Evolutionary conservation across 176 grass and related monocot genomes (phyloP), one percentile per base, ranked within the genome.

Genomic region (bread wheat (Triticum aestivum)): DNA sequence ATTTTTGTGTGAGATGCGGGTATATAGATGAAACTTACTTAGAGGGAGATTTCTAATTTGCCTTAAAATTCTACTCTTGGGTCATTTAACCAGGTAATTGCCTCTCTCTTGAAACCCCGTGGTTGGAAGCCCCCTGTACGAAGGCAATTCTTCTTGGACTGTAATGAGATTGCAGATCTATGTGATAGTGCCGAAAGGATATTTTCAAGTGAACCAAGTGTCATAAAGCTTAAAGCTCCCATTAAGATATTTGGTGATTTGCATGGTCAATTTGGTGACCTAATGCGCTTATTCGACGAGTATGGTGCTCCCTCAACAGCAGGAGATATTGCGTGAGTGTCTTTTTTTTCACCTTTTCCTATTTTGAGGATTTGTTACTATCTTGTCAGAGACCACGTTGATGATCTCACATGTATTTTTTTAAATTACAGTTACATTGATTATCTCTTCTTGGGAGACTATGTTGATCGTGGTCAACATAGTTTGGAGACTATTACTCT

Each of bases 371-470:
- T 37, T 79, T 76, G 23, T 61, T 80, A 0, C 6, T 59, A 64
- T 72, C 64, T 77, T 23, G 8, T 9, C 7, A 34, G 78, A 37
- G 23, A 65, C 2, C 38, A 2, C 27, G 3, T n/a, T 65, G 29
- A 23, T 80, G 23, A 83, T 18, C 52, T 32, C 10, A 21, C 26
- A 23, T 61, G 58, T 61, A 18, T 34, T 29, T 72, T n/a, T 80
- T 86, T 5, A 12, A 61, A 61, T 23, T 11, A 51, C 89, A 99
- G 97, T 65, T 99, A 99, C 83, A 99, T 99, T 49, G 97, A 99
- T 90, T 99, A 99, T 79, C 94, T 99, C 27, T 99, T 99, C 86
- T 91, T 99, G 92, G 97, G 97, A 94, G 97, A 99, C 85, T 99
- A 94, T 62, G 97, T 99, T 17, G 97, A 99, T 82, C 97, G 97